A percentile compares a stretch with the other conserved stretches of the same genome.
These are phyloP conservation scores for Stropharia rugosoannulata DNA, from an alignment of 768 basidiomycete genomes.

Conservation along the genomic window DNA sequence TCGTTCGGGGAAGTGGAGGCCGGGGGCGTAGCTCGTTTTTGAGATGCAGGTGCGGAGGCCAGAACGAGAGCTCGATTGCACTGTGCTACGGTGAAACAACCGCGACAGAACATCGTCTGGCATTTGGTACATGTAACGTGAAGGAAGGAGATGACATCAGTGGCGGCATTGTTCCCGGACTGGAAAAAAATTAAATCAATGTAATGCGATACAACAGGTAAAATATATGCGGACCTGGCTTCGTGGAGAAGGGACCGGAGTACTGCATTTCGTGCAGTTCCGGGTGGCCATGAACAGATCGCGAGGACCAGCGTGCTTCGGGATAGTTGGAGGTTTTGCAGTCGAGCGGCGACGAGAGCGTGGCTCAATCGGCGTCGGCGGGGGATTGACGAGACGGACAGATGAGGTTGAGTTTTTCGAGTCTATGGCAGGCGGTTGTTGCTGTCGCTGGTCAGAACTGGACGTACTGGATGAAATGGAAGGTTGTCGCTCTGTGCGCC, in stretches of 20 bases:
- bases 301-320: conserved; percentile 2
- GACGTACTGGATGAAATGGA: conserved; percentile 13
- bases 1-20: neutral
- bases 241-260: conserved; percentile 17
- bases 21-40: neutral
- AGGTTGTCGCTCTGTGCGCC: conserved; percentile 13
- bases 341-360: conserved; percentile 1
- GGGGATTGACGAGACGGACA: conserved; percentile 17
- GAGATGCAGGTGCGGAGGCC: neutral
- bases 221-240: conserved; percentile 18
- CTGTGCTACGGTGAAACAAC: conserved; percentile 25
- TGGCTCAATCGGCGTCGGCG: conserved; percentile 2
- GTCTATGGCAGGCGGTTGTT: conserved; percentile 9
- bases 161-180: neutral
- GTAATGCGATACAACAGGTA: neutral
- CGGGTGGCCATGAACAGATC: conserved; percentile 21
- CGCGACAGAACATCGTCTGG: conserved; percentile 29
- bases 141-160: conserved; percentile 16
- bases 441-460: conserved; percentile 1
- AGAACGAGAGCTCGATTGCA: conserved; percentile 14
- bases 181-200: neutral
- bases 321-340: neutral
- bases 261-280: conserved; percentile 26
- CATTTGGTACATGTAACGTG: conserved; percentile 29
- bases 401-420: conserved; percentile 18